A percentile compares a stretch with the other conserved stretches of the same genome.
Evolutionary conservation across 23 red algal species (phyloP).

Genomic region (Agarophyton chilense): DNA sequence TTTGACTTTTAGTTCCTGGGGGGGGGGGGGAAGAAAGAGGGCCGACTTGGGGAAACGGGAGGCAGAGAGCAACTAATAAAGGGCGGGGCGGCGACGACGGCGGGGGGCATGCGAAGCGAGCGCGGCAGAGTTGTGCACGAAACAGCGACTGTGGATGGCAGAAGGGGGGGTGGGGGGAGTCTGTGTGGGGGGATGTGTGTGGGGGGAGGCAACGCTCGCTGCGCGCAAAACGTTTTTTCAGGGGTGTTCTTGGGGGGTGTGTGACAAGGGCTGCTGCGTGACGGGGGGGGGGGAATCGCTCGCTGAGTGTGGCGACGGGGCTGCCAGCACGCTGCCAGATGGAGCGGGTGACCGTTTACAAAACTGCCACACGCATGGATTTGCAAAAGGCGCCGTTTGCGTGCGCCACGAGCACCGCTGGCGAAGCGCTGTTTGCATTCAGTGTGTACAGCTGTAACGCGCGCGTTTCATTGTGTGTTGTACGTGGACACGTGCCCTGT

Average conservation of each 20-base stretch:
- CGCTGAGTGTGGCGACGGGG: not conserved
- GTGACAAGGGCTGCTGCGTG: not conserved
- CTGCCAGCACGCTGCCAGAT: no score
- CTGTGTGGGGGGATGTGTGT: no score
- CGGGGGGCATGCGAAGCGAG: not conserved
- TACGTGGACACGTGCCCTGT: no score
- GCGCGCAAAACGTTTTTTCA: conserved; percentile 43
- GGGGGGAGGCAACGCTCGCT: not conserved
- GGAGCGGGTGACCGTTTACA: not conserved
- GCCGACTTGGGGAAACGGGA: not conserved
- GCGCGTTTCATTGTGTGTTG: no score
- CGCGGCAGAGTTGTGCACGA: not conserved
- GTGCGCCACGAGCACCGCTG: not conserved
- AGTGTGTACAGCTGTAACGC: not conserved
- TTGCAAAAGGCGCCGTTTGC: not conserved
- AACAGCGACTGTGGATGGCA: not conserved
- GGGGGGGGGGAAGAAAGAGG: not conserved
- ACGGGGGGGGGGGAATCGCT: not conserved
- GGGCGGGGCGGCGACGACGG: not conserved
- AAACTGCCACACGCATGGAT: not conserved
- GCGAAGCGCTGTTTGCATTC: no score
- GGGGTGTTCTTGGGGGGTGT: not conserved
- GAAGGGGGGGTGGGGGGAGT: not conserved
- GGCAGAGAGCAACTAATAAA: not conserved
- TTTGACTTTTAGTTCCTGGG: not conserved